Evolutionary conservation across 2,329 filamentous ascomycete genomes (phyloP).

Genomic region (Aspergillus udagawae): DNA sequence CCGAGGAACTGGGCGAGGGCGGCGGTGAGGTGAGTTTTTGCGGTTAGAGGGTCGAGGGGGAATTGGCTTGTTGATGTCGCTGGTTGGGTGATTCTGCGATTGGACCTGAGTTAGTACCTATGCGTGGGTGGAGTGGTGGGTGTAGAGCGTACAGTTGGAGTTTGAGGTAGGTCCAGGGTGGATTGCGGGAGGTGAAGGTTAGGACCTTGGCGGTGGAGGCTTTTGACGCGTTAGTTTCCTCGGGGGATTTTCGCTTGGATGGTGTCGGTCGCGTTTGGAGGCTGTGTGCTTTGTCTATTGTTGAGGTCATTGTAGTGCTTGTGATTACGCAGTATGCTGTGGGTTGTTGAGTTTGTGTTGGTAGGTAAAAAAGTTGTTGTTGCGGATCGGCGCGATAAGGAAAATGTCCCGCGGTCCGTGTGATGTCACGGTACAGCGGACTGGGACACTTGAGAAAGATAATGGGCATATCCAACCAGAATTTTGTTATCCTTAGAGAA

Average conservation of each 20-base stretch:
- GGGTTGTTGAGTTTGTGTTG: neutral
- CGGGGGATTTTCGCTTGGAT: slow-evolving; percentile 25
- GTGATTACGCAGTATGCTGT: neutral
- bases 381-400: neutral
- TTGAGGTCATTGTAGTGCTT: slow-evolving; percentile 1
- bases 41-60: slow-evolving; percentile 44
- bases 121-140: neutral
- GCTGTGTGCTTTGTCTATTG: neutral
- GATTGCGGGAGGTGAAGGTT: slow-evolving; percentile 39
- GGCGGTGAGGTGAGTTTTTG: slow-evolving; percentile 42
- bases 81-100: slow-evolving; percentile 27
- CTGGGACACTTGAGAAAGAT: neutral
- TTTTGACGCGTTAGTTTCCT: slow-evolving; percentile 1
- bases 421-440: slow-evolving; percentile 16
- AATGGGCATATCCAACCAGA: neutral
- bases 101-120: neutral
- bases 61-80: slow-evolving; percentile 11
- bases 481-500: neutral
- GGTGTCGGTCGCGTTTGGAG: slow-evolving; percentile 1
- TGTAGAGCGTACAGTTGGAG: slow-evolving; percentile 34
- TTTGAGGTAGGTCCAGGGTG: slow-evolving; percentile 43
- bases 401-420: slow-evolving; percentile 13
- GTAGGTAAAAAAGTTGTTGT: neutral
- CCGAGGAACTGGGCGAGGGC: slow-evolving; percentile 48
- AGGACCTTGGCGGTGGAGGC: slow-evolving; percentile 13